Evolutionary conservation across 495 filamentous ascomycete species (phyloP).

Genomic region (Neurospora sp.): DNA sequence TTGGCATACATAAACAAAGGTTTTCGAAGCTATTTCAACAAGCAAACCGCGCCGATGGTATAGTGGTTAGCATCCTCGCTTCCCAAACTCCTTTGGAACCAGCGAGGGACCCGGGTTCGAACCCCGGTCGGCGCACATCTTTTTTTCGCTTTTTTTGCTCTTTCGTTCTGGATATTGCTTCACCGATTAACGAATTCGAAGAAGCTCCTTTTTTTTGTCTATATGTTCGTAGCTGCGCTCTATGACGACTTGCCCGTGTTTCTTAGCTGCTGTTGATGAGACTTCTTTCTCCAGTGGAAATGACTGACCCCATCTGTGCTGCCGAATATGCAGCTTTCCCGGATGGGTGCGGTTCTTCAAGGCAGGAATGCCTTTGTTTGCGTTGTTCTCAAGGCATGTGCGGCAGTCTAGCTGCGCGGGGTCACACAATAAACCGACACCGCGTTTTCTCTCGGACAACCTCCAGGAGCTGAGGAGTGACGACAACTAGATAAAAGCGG

Average conservation of each 20-base stretch:
- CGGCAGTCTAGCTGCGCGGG: neutral
- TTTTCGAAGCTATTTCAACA: neutral
- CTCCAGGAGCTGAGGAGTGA: neutral
- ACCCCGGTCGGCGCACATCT: neutral
- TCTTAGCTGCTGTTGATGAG: neutral
- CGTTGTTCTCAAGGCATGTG: neutral
- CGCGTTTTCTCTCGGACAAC: neutral
- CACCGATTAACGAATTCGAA: too few species aligned
- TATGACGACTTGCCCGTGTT: neutral
- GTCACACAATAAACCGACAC: neutral
- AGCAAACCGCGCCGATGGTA: neutral
- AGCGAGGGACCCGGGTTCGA: neutral
- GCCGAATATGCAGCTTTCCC: neutral
- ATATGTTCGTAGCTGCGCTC: neutral
- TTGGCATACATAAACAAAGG: neutral
- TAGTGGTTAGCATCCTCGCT: conserved; percentile 1
- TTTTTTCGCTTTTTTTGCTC: neutral
- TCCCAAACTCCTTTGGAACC: neutral
- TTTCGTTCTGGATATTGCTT: neutral
- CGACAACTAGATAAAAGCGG: neutral
- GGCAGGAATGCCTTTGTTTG: neutral
- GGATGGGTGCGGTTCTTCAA: neutral
- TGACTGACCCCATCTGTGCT: neutral
- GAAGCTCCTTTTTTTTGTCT: neutral
- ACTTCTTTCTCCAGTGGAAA: neutral